Conservation (phyloP, 441 rosid genomes). For the Adansonia gregorii region DNA sequence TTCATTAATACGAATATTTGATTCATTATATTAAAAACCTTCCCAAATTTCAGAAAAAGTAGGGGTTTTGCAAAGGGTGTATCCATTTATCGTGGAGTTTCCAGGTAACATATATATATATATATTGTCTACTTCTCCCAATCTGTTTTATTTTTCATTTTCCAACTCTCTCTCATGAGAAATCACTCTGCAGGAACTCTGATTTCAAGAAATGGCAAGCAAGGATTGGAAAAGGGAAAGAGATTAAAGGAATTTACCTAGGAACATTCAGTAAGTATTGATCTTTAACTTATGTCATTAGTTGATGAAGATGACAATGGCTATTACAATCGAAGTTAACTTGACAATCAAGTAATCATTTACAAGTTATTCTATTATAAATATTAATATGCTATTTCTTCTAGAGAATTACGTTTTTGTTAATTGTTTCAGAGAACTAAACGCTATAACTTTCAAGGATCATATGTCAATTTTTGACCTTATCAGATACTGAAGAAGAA, state of each 20-base stretch:
- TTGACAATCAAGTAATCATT: neutral
- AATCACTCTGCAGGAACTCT: slow-evolving; percentile 17
- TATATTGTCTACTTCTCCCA: neutral
- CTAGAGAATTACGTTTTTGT: neutral
- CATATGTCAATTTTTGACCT: neutral
- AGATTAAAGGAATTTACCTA: slow-evolving; percentile 25
- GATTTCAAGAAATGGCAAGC: slow-evolving; percentile 39
- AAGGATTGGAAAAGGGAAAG: slow-evolving; percentile 29
- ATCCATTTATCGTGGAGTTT: slow-evolving; percentile 38
- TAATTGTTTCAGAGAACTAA: neutral
- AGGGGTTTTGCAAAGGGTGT: slow-evolving; percentile 23
- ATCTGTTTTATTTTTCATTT: neutral
- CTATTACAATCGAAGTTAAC: neutral
- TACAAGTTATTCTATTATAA: neutral
- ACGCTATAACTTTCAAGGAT: neutral
- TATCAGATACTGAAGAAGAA: slow-evolving; percentile 34
- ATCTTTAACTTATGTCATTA: neutral
- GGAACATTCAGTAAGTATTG: slow-evolving; percentile 35
- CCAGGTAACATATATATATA: slow-evolving; percentile 16
- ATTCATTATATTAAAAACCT: neutral
- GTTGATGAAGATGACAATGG: neutral
- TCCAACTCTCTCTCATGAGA: neutral
- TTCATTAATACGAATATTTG: neutral
- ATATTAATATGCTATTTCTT: neutral
- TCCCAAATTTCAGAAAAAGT: slow-evolving; percentile 26